Evolutionary conservation across 805 yeast genomes (phyloP), one percentile per base, ranked within the genome.

Genomic region (Candida anglica): DNA sequence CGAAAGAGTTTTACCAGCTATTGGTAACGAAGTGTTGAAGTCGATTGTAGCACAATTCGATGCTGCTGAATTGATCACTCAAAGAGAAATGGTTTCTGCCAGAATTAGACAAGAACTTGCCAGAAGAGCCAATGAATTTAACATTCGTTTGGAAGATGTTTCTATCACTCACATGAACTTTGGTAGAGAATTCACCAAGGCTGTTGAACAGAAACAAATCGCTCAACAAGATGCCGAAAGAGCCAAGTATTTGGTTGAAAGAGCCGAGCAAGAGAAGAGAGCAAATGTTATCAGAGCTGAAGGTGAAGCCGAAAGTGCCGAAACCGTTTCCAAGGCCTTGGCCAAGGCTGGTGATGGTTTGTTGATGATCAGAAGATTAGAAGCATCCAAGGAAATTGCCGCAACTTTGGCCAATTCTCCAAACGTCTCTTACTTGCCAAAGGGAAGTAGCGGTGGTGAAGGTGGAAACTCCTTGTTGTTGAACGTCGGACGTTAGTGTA

Each of bases 201-300:
- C 98, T 21, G 98, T 93, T 40, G 98, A 93, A 67, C 95, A 86
- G 67, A 93, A 93, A 60, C 98, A 93, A 66, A 94, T 93, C 64
- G 98, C 98, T 20, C 98, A 93, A 68, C 98, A 93, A 66, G 98
- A 93, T 57, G 98, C 98, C 16, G 98, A 93, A 69, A 77, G 98
- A 47, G 96, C 98, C 39, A 84, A 83, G 53, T 93, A 78, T 56
- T 70, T 86, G 34, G 97, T 93, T 36, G 97, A 89, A 56, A 84
- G 84, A 57, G 98, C 98, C 6, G 97, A 93, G 62, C 98, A 93
- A 67, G 98, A 91, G 62, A 79, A 95, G 57, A 89, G 84, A 60
- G 98, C 98, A 2, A 70, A 86, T 30, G 87, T 93, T 50, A 89
- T 93, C 47, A 79, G 98, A 52, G 98, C 98, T 19, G 98, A 93